Evolutionary conservation across 2,329 filamentous ascomycete genomes (phyloP).

Genomic region (Ophiostoma himal-ulmi): DNA sequence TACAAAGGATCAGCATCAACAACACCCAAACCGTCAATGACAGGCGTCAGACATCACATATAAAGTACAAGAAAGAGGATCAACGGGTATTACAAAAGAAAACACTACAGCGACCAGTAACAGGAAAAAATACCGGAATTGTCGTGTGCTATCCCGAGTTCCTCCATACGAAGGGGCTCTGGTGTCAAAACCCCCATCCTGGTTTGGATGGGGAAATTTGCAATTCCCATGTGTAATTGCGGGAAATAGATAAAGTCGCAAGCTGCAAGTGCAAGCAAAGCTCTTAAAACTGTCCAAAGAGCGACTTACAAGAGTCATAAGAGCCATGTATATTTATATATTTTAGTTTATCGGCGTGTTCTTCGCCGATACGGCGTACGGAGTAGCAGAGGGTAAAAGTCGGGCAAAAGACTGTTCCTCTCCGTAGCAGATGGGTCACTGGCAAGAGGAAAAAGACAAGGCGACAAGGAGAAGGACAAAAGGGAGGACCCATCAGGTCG

Average conservation of each 20-base stretch:
- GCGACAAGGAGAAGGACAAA: not conserved
- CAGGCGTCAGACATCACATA: not conserved
- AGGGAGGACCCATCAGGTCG: not conserved
- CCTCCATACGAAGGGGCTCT: slow-evolving; percentile 10
- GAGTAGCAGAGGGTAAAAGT: not conserved
- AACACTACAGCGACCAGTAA: not conserved
- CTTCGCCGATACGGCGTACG: slow-evolving; percentile 8
- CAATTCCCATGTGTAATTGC: slow-evolving; percentile 19
- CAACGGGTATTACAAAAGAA: slow-evolving; percentile 1
- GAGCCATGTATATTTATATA: not conserved
- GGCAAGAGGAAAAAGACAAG: not conserved
- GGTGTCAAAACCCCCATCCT: not conserved
- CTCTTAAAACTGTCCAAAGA: not conserved
- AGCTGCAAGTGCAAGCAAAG: not conserved
- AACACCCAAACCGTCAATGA: not conserved
- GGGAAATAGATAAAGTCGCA: slow-evolving; percentile 10
- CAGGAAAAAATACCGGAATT: not conserved
- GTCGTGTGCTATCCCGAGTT: not conserved
- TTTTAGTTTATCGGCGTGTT: slow-evolving; percentile 1
- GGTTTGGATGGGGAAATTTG: slow-evolving; percentile 15
- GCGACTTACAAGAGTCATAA: slow-evolving; percentile 1
- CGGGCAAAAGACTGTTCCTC: not conserved
- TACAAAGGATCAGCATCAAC: not conserved
- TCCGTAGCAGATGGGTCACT: not conserved
- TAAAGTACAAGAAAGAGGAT: not conserved